Base-by-base conservation (phyloP, 768 basidiomycete species). In the Lentinula sp. region DNA sequence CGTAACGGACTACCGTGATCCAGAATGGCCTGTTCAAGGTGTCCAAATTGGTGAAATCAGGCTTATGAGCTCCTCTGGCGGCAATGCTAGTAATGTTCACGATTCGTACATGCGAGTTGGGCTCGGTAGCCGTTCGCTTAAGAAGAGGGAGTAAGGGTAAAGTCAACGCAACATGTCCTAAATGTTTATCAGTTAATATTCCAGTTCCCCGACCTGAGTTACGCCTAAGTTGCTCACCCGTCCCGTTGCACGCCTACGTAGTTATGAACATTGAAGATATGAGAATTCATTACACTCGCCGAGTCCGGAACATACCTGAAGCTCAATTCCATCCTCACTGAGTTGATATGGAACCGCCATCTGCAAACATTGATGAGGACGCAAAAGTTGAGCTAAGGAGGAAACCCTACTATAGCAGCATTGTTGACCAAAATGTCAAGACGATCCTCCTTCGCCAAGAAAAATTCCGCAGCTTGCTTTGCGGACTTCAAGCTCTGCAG, bases 401-500 rank as follows among this genome's bases (percentile, higher is more conserved):
- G 18, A 5, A 9, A 16, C 28, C 57, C 28, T 48, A 62, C 57
- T n/a, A 62, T 51, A 9, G 59, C 61, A 13, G 61, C 61, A 59
- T 62, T 62, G 23, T 50, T 49, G 5, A 62, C 32, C 6, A 62
- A 45, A 15, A 62, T 62, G 51, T 62, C 61, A 21, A 62, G 61
- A 16, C 61, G 35, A n/a, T 21, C 32, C 34, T 62, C 61, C 5
- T 31, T 11, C 28, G 16, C 13, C 23, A 62, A 31, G 42, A 62
- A 60, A 18, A 10, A 13, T 15, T 62, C 37, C 9, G 61, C 61
- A 28, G 61, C 61, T 45, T 35, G 21, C 18, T 58, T 59, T 42
- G 31, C 57, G 21, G 57, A n/a, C 16, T 51, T 39, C 11, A 62
- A n/a, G 21, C 49, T 58, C n/a, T 32, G 42, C 18, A 62, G 39